A percentile compares a stretch with the other conserved stretches of the same genome.
These are phyloP conservation scores for Trichoderma lentiforme DNA, from an alignment of 2,329 filamentous ascomycete species.

Conservation along the genomic window DNA sequence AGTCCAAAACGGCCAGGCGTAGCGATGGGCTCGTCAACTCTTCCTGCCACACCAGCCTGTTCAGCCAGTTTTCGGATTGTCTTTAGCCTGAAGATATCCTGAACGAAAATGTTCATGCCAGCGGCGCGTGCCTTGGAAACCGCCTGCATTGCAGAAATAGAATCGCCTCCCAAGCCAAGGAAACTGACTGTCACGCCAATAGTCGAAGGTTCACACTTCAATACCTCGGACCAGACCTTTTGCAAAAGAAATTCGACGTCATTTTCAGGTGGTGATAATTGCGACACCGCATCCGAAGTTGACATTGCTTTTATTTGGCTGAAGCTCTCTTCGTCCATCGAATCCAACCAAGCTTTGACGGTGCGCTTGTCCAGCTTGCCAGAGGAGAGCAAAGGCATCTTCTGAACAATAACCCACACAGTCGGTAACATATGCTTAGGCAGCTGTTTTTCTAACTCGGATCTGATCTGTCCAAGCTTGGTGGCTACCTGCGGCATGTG, in stretches of 20 bases:
- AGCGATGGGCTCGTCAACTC: neutral
- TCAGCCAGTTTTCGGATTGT: neutral
- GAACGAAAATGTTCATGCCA: neutral
- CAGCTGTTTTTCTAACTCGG: neutral
- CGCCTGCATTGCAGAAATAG: neutral
- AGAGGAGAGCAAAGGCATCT: neutral
- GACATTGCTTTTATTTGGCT: neutral
- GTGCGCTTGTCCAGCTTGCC: neutral
- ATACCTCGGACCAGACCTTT: neutral
- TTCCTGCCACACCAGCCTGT: neutral
- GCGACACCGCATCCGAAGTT: neutral
- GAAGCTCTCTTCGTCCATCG: neutral
- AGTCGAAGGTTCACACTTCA: neutral
- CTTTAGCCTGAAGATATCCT: neutral
- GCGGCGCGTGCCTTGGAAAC: neutral
- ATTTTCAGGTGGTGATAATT: neutral
- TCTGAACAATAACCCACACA: neutral
- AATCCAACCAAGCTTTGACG: neutral
- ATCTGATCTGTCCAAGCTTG: neutral
- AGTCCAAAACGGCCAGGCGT: neutral
- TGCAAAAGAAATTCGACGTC: neutral
- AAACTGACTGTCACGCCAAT: neutral
- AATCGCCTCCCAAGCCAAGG: neutral
- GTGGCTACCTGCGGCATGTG: neutral
- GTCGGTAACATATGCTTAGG: neutral